These are phyloP conservation scores for Aspergillus clavatus DNA, from an alignment of 2,329 filamentous ascomycete genomes.

Conservation along the genomic window DNA sequence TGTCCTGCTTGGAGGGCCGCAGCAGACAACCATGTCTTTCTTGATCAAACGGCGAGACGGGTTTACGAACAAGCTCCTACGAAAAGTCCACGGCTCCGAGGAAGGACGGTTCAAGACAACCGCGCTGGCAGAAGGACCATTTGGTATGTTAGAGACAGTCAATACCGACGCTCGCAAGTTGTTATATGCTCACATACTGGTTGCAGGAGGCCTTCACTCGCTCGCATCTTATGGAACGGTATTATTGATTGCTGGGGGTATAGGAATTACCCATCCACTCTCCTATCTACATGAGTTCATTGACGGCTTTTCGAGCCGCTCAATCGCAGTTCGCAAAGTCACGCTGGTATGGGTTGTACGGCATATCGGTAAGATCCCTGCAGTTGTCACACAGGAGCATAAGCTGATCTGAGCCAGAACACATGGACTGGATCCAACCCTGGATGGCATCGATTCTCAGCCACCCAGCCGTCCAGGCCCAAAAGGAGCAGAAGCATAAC, in stretches of 20 bases:
- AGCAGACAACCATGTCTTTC: conserved; percentile 29
- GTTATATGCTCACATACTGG: neutral
- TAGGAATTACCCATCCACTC: conserved; percentile 36
- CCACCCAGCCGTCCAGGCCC: conserved; percentile 22
- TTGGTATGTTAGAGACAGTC: conserved; percentile 23
- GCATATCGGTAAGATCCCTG: conserved; percentile 25
- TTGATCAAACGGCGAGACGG: conserved; percentile 32
- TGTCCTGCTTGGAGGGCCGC: conserved; percentile 20
- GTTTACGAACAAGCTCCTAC: conserved; percentile 29
- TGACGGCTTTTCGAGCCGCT: conserved; percentile 19
- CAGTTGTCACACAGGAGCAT: neutral
- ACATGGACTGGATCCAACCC: conserved; percentile 32
- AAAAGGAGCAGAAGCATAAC: conserved; percentile 17
- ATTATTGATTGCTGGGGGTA: conserved; percentile 33
- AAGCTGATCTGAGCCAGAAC: conserved; percentile 19
- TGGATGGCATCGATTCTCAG: conserved; percentile 30
- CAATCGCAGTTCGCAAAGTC: conserved; percentile 25
- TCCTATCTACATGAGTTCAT: conserved; percentile 31
- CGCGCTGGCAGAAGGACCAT: conserved; percentile 33
- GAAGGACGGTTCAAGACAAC: conserved; percentile 23
- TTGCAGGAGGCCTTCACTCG: conserved; percentile 26
- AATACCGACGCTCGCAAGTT: neutral
- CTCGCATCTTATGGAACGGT: conserved; percentile 31
- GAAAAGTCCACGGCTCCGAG: conserved; percentile 22
- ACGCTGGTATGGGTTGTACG: conserved; percentile 31